phyloP scores from a whole-genome alignment of 192 early-diverging fungal species.

The Backusella parvicylindrica region DNA sequence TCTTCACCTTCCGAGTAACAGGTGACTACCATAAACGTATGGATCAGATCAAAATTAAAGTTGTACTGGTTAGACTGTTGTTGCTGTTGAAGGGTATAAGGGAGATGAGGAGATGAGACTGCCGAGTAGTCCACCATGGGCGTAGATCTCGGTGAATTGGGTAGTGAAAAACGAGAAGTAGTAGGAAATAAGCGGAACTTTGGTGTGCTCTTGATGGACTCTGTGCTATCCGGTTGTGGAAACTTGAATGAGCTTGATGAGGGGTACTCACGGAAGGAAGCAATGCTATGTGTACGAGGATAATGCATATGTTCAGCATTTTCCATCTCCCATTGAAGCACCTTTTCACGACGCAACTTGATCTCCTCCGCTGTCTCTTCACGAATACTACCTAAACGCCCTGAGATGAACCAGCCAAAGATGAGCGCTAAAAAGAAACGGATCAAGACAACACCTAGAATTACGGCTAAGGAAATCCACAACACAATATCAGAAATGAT shows the following conservation, averaged over 20 bases:
- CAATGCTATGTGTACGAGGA: constrained; percentile 49
- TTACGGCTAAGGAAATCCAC: constrained; percentile 72
- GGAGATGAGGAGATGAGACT: not conserved
- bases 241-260: not conserved
- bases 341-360: constrained; percentile 36
- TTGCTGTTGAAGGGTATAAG: constrained; percentile 3
- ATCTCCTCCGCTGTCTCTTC: constrained; percentile 55
- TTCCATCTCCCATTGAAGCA: constrained; percentile 40
- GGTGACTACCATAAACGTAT: constrained; percentile 73
- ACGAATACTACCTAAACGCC: constrained; percentile 73
- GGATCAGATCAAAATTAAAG: constrained; percentile 56
- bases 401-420: constrained; percentile 80
- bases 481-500: constrained; percentile 77
- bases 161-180: constrained; percentile 37
- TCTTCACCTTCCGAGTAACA: constrained; percentile 80
- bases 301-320: constrained; percentile 46
- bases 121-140: not conserved
- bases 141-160: constrained; percentile 4
- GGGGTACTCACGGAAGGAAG: constrained; percentile 21
- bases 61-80: constrained; percentile 31
- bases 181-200: constrained; percentile 43
- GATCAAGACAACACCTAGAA: constrained; percentile 62
- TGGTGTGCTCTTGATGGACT: constrained; percentile 21
- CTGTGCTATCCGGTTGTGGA: constrained; percentile 19
- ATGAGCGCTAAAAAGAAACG: constrained; percentile 75